Conservation (phyloP, 257 asterid species). For the Solanum chmielewskii region DNA sequence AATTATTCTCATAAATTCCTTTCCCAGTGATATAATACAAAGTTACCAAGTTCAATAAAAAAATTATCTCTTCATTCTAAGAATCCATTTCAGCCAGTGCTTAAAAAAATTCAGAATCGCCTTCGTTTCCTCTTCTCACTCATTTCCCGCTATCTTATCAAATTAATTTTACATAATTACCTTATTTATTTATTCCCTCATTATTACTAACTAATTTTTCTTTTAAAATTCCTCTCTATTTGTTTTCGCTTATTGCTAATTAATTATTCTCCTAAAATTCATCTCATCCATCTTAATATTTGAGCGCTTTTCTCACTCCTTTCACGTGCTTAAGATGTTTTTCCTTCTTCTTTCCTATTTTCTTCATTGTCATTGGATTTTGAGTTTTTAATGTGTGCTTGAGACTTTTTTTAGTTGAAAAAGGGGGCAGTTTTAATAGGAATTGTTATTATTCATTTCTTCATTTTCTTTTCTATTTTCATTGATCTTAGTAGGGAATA, state of each 20-base stretch:
- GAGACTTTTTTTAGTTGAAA: not conserved
- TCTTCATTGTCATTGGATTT: not conserved
- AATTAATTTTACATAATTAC: not conserved
- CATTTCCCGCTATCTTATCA: not conserved
- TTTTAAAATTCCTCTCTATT: not conserved
- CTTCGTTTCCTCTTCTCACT: not conserved
- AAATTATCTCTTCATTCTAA: not conserved
- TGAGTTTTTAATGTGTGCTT: not conserved
- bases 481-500: not conserved
- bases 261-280: not conserved
- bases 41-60: not conserved
- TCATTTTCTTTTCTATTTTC: not conserved
- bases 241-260: not conserved
- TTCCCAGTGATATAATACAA: not conserved
- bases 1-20: not conserved
- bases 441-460: not conserved
- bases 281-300: not conserved
- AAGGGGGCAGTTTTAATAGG: not conserved
- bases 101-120: not conserved
- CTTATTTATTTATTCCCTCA: not conserved
- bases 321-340: not conserved
- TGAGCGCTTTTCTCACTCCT: not conserved
- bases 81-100: not conserved
- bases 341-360: not conserved
- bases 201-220: not conserved